Conservation (phyloP, 2,329 filamentous ascomycete species). For the Fonsecaea monophora region DNA sequence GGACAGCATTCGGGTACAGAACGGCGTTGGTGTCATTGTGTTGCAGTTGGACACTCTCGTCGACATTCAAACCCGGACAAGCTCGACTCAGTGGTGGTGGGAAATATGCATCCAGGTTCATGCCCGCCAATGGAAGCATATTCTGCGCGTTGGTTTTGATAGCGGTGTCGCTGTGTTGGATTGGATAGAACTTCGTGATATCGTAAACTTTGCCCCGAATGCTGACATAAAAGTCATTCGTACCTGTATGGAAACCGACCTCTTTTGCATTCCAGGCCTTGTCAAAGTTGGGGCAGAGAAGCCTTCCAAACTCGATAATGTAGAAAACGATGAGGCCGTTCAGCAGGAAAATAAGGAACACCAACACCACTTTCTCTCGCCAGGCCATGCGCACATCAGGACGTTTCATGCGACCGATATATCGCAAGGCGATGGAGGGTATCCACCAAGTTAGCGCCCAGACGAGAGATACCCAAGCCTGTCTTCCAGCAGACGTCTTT, state of each 20-base stretch:
- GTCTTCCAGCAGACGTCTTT: slow-evolving; percentile 67
- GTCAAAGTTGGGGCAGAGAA: slow-evolving; percentile 89
- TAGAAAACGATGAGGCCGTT: slow-evolving; percentile 88
- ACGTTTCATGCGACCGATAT: slow-evolving; percentile 91
- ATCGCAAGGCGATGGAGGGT: slow-evolving; percentile 81
- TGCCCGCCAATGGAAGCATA: slow-evolving; percentile 81
- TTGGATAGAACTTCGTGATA: slow-evolving; percentile 83
- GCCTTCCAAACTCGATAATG: slow-evolving; percentile 82
- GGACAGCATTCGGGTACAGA: slow-evolving; percentile 63
- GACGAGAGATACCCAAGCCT: slow-evolving; percentile 79
- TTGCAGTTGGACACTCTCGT: slow-evolving; percentile 55
- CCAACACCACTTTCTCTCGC: slow-evolving; percentile 90
- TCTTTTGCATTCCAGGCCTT: slow-evolving; percentile 82
- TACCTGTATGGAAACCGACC: slow-evolving; percentile 72
- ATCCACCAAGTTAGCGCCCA: slow-evolving; percentile 95
- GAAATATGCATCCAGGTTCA: slow-evolving; percentile 85
- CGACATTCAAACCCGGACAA: slow-evolving; percentile 74
- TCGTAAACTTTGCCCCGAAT: slow-evolving; percentile 91
- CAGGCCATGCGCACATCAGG: slow-evolving; percentile 97
- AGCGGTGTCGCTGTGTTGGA: slow-evolving; percentile 78
- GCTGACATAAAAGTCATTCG: slow-evolving; percentile 83
- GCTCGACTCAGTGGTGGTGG: slow-evolving; percentile 74
- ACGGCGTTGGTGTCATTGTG: slow-evolving; percentile 72
- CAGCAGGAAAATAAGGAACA: slow-evolving; percentile 78
- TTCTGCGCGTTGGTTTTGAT: slow-evolving; percentile 64